phyloP scores from a whole-genome alignment of 306 rosid genomes.

The Cucumis cinereus region DNA sequence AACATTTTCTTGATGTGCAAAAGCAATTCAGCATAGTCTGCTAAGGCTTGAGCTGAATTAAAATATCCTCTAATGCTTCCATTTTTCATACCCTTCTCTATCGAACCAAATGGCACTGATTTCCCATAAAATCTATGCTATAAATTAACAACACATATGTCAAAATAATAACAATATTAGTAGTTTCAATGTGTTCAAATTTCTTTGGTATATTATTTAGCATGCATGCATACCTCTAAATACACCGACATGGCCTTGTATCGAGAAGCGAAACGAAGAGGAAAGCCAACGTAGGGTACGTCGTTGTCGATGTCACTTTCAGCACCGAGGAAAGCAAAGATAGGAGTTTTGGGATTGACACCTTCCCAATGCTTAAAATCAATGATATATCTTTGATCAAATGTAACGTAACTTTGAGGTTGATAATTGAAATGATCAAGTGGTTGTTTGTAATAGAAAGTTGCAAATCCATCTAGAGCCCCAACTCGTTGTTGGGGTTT shows the following conservation, averaged over 20 bases:
- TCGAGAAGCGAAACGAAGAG: conserved; percentile 21
- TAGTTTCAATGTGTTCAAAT: not conserved
- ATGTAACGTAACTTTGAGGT: conserved; percentile 34
- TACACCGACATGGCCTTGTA: conserved; percentile 35
- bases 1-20: conserved; percentile 24
- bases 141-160: too few species aligned
- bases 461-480: not conserved
- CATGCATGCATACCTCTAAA: conserved; percentile 27
- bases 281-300: conserved; percentile 8
- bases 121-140: conserved; percentile 37
- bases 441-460: conserved; percentile 30
- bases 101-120: conserved; percentile 36
- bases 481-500: not conserved
- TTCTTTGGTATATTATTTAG: not conserved
- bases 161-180: too few species aligned
- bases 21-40: conserved; percentile 47
- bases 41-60: conserved; percentile 46
- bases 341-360: conserved; percentile 25
- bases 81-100: conserved; percentile 23
- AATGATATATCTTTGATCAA: conserved; percentile 31
- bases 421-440: conserved; percentile 43
- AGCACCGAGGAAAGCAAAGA: conserved; percentile 38
- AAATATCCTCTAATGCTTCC: conserved; percentile 24
- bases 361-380: conserved; percentile 31
- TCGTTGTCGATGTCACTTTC: conserved; percentile 20